Base-by-base conservation (phyloP, 208 protist genomes). In the Angomonas ambiguus region DNA sequence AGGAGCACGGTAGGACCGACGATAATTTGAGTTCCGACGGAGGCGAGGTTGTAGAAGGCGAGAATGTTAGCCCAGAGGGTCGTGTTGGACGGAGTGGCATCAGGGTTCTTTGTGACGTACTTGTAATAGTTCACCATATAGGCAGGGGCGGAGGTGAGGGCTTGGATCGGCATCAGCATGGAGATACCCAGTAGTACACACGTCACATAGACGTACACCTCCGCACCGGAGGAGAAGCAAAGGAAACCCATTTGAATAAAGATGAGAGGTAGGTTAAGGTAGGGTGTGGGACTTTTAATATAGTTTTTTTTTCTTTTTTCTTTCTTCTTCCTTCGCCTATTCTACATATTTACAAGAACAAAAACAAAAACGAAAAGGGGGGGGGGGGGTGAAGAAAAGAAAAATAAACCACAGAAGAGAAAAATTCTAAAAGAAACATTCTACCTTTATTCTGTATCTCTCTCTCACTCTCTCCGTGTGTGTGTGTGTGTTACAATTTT, bases 141-240 rank as follows among this genome's bases (percentile, higher is more conserved):
- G 18, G 69, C 53, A 2, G 79, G 86, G 1, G 88, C 87, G n/a
- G 84, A 85, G 18, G 91, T 93, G 42, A 96, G 84, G 27, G 85
- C 76, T 51, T 88, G 94, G 51, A 85, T 72, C 24, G 91, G 85
- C 77, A 97, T 89, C 74, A 97, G 78, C 56, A 88, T 84, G 30
- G 87, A 93, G 63, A 91, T 79, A 62, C 93, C 93, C 11, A 93
- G 74, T 32, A 94, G 66, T 25, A 94, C 69, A 31, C 96, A 88
- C 48, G 89, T 91, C 8, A 87, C 33, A 65, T 86, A 97, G 41
- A 85, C 80, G 65, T 86, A 75, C 56, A 85, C 80, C 73, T 89
- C 86, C 28, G 77, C 74, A 2, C 4, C 53, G 18, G 20, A 32
- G 25, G 53, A 59, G 16, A 20, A 59, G 16, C 53, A 11, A 32